Evolutionary conservation across 257 asterid genomes (phyloP).

Genomic region (Agastache rugosa): DNA sequence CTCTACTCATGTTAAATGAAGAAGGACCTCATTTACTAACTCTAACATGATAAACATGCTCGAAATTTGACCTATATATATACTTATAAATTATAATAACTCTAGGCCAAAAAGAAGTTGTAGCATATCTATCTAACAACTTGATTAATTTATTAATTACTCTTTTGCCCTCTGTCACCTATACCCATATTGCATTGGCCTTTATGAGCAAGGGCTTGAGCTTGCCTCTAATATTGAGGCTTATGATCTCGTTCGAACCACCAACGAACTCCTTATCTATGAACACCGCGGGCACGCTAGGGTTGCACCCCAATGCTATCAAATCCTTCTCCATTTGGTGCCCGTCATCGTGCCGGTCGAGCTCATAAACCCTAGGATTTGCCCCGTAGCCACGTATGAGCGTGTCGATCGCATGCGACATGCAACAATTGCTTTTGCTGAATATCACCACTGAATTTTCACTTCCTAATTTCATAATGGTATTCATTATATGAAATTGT

Average conservation of each 20-base stretch:
- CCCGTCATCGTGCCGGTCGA: slow-evolving; percentile 51
- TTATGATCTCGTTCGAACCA: slow-evolving; percentile 67
- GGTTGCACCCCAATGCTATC: slow-evolving; percentile 55
- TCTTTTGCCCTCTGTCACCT: not conserved
- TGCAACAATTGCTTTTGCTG: slow-evolving; percentile 62
- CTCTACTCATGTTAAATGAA: not conserved
- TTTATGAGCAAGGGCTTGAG: slow-evolving; percentile 57
- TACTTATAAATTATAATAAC: not conserved
- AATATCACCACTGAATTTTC: slow-evolving; percentile 64
- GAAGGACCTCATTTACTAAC: not conserved
- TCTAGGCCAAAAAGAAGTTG: slow-evolving; percentile 9
- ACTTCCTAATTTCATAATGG: slow-evolving; percentile 45
- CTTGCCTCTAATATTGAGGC: slow-evolving; percentile 56
- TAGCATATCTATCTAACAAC: not conserved
- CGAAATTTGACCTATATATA: slow-evolving; percentile 10
- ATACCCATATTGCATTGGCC: slow-evolving; percentile 67
- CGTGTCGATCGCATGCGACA: slow-evolving; percentile 50
- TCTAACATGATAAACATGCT: slow-evolving; percentile 1
- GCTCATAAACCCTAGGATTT: slow-evolving; percentile 52
- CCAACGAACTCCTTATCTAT: slow-evolving; percentile 56
- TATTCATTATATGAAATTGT: slow-evolving; percentile 37
- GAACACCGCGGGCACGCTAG: slow-evolving; percentile 66
- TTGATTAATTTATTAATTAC: not conserved
- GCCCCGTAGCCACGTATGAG: slow-evolving; percentile 59
- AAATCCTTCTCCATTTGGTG: slow-evolving; percentile 52